Base-by-base conservation (phyloP, 495 filamentous ascomycete genomes). In the Aspergillus cavernicola region DNA sequence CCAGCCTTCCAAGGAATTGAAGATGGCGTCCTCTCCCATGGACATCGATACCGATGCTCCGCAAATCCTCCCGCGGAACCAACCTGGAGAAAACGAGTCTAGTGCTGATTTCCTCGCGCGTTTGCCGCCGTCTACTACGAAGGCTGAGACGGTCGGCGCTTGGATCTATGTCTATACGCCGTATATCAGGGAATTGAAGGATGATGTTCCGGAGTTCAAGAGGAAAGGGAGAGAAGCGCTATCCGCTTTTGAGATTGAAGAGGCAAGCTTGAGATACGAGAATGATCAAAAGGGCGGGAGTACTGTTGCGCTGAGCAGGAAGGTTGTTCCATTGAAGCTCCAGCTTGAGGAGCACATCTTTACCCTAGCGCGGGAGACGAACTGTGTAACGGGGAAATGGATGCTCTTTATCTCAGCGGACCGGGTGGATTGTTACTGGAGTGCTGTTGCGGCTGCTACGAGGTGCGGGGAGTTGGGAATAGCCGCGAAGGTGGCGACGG, bases 361-460 rank as follows among this genome's bases (percentile, higher is more conserved):
- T 5, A 66, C 75, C 3, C 60, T 84, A 7, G 89, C 87, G 7
- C 66, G 70, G 8, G 67, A 78, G 40, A 76, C 67, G 6, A 71
- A 70, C n/a, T 75, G 80, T 15, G 76, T 73, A n/a, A 66, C 68
- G n/a, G 87, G 87, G 35, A 91, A 89, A 66, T 95, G 90, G 90
- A 88, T 96, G 87, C 58, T 95, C n/a, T 91, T 90, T 60, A 80
- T 81, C 2, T 58, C 67, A 3, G 52, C 65, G 6, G 66, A 72
- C 2, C 59, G 78, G n/a, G 79, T 90, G 10, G 80, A 90, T 61
- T 63, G 69, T 4, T 54, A 75, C 11, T 95, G 90, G 90, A 68
- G 58, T 2, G 68, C 67, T 15, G 68, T 96, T 3, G 86, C 81
- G 4, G 73, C 68, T 13, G 88, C 80, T 0, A 85, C 86, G 18